These are phyloP conservation scores for Rhizopogon roseolus DNA, from an alignment of 768 basidiomycete species.

Conservation along the genomic window DNA sequence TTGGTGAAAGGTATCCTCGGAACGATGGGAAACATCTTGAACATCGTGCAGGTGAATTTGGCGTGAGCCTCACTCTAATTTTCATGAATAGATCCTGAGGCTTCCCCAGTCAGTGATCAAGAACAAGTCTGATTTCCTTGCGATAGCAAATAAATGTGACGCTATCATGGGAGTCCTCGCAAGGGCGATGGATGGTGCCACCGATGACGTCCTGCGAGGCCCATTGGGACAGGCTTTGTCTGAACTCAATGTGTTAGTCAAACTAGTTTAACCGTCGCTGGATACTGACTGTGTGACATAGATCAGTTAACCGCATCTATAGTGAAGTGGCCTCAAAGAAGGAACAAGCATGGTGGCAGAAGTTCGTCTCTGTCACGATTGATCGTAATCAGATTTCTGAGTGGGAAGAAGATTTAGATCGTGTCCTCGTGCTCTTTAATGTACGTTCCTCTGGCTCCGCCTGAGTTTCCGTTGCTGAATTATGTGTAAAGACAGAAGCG, in stretches of 20 bases:
- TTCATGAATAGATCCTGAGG: too few relatives aligned
- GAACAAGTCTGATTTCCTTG: too few relatives aligned
- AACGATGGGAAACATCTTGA: too few relatives aligned
- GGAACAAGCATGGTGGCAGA: not conserved
- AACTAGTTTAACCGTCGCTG: not conserved
- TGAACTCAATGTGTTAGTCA: not conserved
- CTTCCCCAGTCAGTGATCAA: too few relatives aligned
- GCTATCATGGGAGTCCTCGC: too few relatives aligned
- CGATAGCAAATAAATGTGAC: too few relatives aligned
- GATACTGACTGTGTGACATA: not conserved
- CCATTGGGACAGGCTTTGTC: not conserved
- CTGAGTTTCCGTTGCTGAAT: too few relatives aligned
- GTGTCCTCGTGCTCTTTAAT: not conserved
- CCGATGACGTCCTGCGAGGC: not conserved
- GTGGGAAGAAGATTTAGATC: not conserved
- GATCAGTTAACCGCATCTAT: not conserved
- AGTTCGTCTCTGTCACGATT: not conserved
- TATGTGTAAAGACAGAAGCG: too few relatives aligned
- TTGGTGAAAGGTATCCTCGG: too few relatives aligned
- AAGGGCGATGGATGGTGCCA: not conserved
- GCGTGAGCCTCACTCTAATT: too few relatives aligned
- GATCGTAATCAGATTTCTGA: not conserved
- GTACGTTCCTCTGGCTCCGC: too few relatives aligned
- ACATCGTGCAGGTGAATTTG: too few relatives aligned
- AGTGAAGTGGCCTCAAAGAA: not conserved